Evolutionary conservation across 1,284 basidiomycete species (phyloP).

Genomic region (Melampsora abietis-canadensis): DNA sequence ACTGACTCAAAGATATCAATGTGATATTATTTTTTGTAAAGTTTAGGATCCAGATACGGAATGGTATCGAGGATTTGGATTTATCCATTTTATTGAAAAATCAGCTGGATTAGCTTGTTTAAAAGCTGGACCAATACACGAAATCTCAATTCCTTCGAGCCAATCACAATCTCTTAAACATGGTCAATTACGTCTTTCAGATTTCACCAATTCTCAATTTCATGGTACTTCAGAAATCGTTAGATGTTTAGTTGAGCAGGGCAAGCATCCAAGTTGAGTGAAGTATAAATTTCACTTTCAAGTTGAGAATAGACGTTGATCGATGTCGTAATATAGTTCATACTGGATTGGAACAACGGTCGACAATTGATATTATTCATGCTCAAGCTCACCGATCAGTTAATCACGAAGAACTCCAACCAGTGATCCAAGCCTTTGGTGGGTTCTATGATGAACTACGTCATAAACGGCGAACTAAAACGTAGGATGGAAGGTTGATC

Average conservation of each 20-base stretch:
- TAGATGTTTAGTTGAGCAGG: not conserved
- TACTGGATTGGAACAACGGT: not conserved
- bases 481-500: too few species aligned
- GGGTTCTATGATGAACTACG: not conserved
- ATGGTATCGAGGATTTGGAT: conserved; percentile 4
- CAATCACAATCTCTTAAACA: not conserved
- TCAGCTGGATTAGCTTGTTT: not conserved
- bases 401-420: not conserved
- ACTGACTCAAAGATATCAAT: too few species aligned
- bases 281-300: not conserved
- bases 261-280: not conserved
- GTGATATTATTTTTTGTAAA: not conserved
- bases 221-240: not conserved
- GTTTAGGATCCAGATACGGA: not conserved
- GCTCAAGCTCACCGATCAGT: not conserved
- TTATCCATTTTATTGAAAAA: not conserved
- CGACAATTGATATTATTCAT: not conserved
- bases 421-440: not conserved
- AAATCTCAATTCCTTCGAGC: not conserved
- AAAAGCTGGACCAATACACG: not conserved
- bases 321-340: not conserved
- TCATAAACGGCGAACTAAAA: not conserved
- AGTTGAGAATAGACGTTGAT: not conserved
- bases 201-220: not conserved
- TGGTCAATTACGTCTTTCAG: conserved; percentile 9